Evolutionary conservation across 2,329 filamentous ascomycete genomes (phyloP), one percentile per base, ranked within the genome.

Genomic region (Verticillium nubilum): DNA sequence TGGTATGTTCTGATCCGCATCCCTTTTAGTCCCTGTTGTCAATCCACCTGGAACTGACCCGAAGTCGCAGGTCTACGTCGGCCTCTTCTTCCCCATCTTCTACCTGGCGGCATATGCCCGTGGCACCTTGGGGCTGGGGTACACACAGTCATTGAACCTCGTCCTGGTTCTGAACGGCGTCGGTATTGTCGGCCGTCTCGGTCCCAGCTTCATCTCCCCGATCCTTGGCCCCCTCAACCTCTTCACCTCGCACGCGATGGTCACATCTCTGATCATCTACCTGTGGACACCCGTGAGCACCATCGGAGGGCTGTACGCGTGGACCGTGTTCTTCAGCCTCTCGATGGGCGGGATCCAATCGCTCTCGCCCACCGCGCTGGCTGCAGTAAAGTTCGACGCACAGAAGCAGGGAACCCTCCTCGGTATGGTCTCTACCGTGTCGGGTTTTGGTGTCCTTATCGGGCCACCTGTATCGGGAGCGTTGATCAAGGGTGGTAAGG

Each of bases 131-230:
- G 52, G 52, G 5, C 26, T 53, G 25, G 25, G 15, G 12, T 53
- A 53, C 52, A n/a, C 52, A 6, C 25, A 53, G 15, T 69, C 74
- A 12, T 72, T 74, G 23, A 78, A 79, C 66, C 69, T 78, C 13
- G 72, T 81, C 31, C 68, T 74, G 25, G 67, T 77, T 56, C 68
- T 82, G 56, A 81, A 80, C 64, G 77, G 72, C 15, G 77, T 76
- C 19, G 78, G 77, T 56, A 69, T 80, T 53, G 66, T 76, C 5
- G 79, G 80, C 4, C 77, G 79, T 19, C 65, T 81, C 31, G 61
- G 78, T 4, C 79, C 78, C 4, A 76, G 74, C 60, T 73, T 53
- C 19, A 13, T 28, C 13, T 28, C 52, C 19, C 52, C 52, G 13
- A 28, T 28, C 2, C 5, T 53, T 12, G 52, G 52, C 26, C 25